Percentiles rank a stretch among this genome's conserved stretches.
Conservation (phyloP, 805 yeast species). For the Zygosaccharomyces kombuchaensis region DNA sequence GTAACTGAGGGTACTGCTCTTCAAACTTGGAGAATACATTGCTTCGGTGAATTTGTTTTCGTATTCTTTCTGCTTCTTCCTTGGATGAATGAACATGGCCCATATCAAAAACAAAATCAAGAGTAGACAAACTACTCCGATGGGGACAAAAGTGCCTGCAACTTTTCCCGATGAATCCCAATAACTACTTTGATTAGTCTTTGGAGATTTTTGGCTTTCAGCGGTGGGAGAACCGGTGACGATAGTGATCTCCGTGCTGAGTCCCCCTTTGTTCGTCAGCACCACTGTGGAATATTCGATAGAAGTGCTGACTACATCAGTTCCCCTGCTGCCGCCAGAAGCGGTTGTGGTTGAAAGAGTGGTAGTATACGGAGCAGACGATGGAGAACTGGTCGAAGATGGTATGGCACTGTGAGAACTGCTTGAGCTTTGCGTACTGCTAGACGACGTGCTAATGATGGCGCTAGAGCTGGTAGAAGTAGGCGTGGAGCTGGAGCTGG, state of each 20-base stretch:
- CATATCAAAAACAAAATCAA: constrained; percentile 41
- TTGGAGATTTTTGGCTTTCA: constrained; percentile 2
- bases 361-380: constrained; percentile 7
- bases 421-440: constrained; percentile 2
- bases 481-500: constrained; percentile 15
- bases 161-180: constrained; percentile 71
- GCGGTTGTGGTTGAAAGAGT: constrained; percentile 10
- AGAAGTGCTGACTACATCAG: constrained; percentile 9
- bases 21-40: constrained; percentile 15
- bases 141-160: constrained; percentile 80
- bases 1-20: constrained; percentile 13
- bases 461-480: constrained; percentile 3
- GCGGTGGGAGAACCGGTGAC: constrained; percentile 3
- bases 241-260: not conserved
- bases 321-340: not conserved
- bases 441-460: not conserved
- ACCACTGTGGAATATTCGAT: constrained; percentile 21
- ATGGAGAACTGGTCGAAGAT: constrained; percentile 3
- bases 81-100: constrained; percentile 18
- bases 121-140: constrained; percentile 57
- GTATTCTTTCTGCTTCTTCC: constrained; percentile 19
- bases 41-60: constrained; percentile 27
- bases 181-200: constrained; percentile 39
- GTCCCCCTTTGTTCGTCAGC: constrained; percentile 13
- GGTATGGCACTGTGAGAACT: not conserved